Evolutionary conservation across 2,329 filamentous ascomycete genomes (phyloP).

Genomic region (Claviceps sp.): DNA sequence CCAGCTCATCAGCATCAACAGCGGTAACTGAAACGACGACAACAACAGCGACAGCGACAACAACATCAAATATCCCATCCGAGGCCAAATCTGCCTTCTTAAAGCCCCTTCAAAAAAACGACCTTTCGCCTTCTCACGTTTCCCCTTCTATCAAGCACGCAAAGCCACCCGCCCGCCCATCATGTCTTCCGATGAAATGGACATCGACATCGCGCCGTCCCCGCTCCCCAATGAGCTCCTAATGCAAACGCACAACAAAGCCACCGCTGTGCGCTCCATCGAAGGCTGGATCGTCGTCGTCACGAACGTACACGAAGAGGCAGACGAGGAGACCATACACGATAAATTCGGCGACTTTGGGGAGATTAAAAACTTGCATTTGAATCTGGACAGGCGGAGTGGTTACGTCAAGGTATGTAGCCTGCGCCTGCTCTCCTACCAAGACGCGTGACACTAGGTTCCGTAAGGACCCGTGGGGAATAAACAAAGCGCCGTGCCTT

Average conservation of each 20-base stretch:
- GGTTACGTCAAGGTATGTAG: conserved; percentile 67
- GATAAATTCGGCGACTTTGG: conserved; percentile 75
- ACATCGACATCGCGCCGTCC: conserved; percentile 32
- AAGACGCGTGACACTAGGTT: neutral
- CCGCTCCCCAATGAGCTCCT: conserved; percentile 41
- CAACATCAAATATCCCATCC: neutral
- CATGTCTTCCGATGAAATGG: conserved; percentile 48
- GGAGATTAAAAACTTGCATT: conserved; percentile 75
- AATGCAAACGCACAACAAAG: conserved; percentile 60
- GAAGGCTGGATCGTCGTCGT: conserved; percentile 83
- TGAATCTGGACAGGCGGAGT: conserved; percentile 70
- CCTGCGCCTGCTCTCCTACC: too few species aligned
- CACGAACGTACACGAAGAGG: conserved; percentile 79
- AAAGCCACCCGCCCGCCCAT: neutral
- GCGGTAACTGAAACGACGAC: too few species aligned
- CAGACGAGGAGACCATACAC: conserved; percentile 68
- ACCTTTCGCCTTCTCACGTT: neutral
- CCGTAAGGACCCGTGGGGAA: neutral
- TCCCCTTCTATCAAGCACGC: neutral
- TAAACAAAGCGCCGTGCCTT: neutral
- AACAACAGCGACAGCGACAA: neutral
- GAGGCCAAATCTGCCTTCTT: too few species aligned
- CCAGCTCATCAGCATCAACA: neutral
- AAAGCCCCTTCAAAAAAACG: too few species aligned
- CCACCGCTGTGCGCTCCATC: conserved; percentile 72